Evolutionary conservation across 1,139 yeast genomes (phyloP), one percentile per base, ranked within the genome.

Genomic region (Nadsonia commutata): DNA sequence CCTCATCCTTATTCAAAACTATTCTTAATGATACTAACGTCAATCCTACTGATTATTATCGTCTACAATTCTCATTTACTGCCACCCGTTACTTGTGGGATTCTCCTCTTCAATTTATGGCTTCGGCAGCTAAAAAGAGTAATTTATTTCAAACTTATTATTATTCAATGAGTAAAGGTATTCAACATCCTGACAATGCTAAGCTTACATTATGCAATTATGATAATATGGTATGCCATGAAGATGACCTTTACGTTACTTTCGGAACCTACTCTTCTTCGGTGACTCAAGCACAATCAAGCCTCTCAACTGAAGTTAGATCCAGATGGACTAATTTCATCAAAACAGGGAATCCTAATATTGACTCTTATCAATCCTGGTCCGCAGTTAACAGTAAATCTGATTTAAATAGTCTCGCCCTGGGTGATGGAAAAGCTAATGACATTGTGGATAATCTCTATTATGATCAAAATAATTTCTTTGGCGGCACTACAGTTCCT

Each of bases 271-370:
- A 48, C 39, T 9, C 42, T 2, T 38, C 47, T 7, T 33, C 50
- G 2, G 49, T 48, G 2, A 39, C 51, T 13, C 33, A 50, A 2
- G 43, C 49, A 17, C 54, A 54, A 42, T 39, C 18, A 5, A 42
- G 43, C 3, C 43, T 58, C 19, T 48, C 53, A 20, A 31, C 20
- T 8, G 53, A 56, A 40, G 48, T 59, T 3, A 62, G 58, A 44
- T 42, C 46, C 3, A 49, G 60, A 20, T 59, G 63, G 63, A 53
- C 52, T 6, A 40, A 46, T 16, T 59, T 57, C 46, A 55, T 59
- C 18, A 44, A 43, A 31, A 41, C 46, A 8, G 59, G 60, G 2
- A 46, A 41, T 36, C 58, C 58, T 11, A 51, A 52, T 33, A 23
- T 17, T 11, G 23, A 43, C 17, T 43, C 40, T 13, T 44, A 39